Conservation (phyloP, 106 monocot species). For the Amphibolis antarctica region DNA sequence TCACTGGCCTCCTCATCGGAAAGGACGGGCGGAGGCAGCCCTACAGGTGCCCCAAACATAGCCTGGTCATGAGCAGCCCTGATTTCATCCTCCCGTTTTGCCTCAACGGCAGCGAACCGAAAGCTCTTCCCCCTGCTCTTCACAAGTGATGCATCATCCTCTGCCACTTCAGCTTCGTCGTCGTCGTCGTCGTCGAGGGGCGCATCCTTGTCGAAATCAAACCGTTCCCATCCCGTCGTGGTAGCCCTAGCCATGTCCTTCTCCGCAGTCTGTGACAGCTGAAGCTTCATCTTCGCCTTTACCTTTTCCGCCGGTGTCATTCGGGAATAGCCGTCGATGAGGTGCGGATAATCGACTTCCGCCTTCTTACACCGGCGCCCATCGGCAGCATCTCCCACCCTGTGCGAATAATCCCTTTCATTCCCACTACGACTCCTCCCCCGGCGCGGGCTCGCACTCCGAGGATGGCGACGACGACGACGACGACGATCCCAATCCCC, state of each 20-base stretch:
- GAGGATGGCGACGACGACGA: background rate
- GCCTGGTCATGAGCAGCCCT: constrained; percentile 86
- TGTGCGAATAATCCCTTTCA: no score
- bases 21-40: constrained; percentile 7
- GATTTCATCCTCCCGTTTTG: constrained; percentile 69
- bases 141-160: constrained; percentile 64
- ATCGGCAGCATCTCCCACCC: background rate
- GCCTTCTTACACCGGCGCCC: constrained; percentile 6
- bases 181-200: constrained; percentile 93
- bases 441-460: no score
- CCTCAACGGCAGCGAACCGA: constrained; percentile 76
- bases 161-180: constrained; percentile 72
- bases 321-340: constrained; percentile 55
- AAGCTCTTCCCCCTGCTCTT: constrained; percentile 76
- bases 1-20: constrained; percentile 13
- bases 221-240: constrained; percentile 73
- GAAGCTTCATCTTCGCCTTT: constrained; percentile 94
- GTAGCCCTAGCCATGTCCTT: constrained; percentile 53
- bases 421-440: no score
- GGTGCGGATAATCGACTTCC: constrained; percentile 39
- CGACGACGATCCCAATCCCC: background rate
- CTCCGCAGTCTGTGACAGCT: constrained; percentile 76
- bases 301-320: constrained; percentile 86
- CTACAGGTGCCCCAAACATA: constrained; percentile 66
- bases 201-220: constrained; percentile 95